Evolutionary conservation across 1,139 yeast species (phyloP), one percentile per base, ranked within the genome.

Genomic region (Taphrina confusa): DNA sequence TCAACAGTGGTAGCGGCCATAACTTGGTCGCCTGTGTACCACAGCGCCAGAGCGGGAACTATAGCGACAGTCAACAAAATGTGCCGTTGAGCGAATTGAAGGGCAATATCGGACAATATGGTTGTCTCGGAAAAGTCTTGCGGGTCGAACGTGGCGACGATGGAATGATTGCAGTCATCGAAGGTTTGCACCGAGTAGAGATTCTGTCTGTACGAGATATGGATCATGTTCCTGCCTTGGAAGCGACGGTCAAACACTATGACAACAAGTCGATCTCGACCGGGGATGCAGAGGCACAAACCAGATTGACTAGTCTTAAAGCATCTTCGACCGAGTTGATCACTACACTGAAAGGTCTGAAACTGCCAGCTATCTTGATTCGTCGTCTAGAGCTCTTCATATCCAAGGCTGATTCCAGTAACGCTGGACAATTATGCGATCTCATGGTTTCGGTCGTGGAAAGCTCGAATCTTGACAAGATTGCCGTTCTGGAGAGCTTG

Each of bases 371-470:
- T 39, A 27, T 54, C 6, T 54, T 61, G 6, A 39, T 42, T 11
- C 40, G 58, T n/a, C 45, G 66, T 5, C 61, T 66, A 9, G 62
- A 62, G 16, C 20, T 25, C 1, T 47, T 62, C 30, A 51, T 66
- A 28, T 59, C 61, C 20, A 58, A 58, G 23, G 42, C 64, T 20
- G 45, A 66, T 11, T 62, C 66, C 11, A 64, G 67, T 36, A 66
- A 72, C 6, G 72, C 76, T 2, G 69, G 71, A 2, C 65, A 67
- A 49, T 60, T 74, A 34, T 71, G 73, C 1, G 77, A 75, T 61
- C 63, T 74, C 34, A 65, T 74, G 47, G 70, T 70, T 9, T 68
- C 75, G n/a, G 68, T 74, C 16, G 66, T 75, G 42, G 76, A 76
- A 11, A 65, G 74, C 27, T 66, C 69, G 1, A 67, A 64, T 40